A percentile compares a stretch with the other conserved stretches of the same genome.
Evolutionary conservation across 129 eudicot genomes (phyloP).

Genomic region (Cynara cardunculus): DNA sequence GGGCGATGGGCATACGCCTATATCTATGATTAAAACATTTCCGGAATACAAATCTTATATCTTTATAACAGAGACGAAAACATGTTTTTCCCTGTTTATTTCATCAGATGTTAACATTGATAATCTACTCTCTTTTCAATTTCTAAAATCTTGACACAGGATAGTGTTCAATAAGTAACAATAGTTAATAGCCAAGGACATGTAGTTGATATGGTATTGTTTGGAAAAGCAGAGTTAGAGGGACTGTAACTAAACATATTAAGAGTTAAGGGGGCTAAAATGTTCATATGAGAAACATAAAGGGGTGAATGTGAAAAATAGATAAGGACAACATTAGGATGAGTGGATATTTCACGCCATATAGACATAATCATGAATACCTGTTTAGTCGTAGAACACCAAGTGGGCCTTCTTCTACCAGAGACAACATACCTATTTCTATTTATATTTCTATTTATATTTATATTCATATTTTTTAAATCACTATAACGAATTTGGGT

Average conservation of each 20-base stretch:
- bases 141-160: neutral
- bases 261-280: neutral
- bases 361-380: conserved; percentile 11
- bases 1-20: neutral
- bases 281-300: neutral
- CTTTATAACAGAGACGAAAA: neutral
- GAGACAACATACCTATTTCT: neutral
- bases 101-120: neutral
- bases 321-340: conserved; percentile 5
- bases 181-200: neutral
- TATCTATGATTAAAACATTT: neutral
- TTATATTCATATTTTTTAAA: no score
- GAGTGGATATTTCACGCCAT: conserved; percentile 12
- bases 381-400: neutral
- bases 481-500: no score
- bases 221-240: neutral
- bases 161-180: neutral
- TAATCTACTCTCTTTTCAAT: neutral
- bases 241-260: neutral
- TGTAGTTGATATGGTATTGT: neutral
- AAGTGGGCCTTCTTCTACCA: conserved; percentile 9
- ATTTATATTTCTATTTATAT: no score
- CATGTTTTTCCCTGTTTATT: neutral
- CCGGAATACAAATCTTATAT: neutral
- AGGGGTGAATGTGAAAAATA: neutral